phyloP scores from a whole-genome alignment of 1,284 basidiomycete genomes.

The Pseudozyma tsukubaensis region DNA sequence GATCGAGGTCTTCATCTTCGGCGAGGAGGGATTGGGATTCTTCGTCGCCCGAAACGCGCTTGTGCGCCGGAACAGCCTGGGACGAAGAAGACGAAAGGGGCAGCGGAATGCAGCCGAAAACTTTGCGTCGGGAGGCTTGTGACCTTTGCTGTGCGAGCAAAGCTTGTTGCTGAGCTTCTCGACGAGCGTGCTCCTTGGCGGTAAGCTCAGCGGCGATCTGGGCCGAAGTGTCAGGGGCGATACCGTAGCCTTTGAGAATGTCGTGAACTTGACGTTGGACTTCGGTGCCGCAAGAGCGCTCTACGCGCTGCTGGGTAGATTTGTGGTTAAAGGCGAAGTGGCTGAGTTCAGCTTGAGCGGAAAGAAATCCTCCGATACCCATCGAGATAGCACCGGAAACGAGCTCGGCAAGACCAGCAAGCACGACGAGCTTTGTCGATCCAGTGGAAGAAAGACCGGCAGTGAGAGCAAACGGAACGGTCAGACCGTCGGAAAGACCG shows the following conservation, averaged over 20 bases:
- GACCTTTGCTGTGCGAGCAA: constrained; percentile 4
- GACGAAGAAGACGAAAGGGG: constrained; percentile 23
- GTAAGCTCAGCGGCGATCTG: constrained; percentile 75
- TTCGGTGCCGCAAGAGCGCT: constrained; percentile 88
- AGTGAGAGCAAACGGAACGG: constrained; percentile 72
- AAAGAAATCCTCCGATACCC: constrained; percentile 97
- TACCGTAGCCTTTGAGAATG: constrained; percentile 86
- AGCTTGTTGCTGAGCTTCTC: constrained; percentile 8
- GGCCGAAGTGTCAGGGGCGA: constrained; percentile 83
- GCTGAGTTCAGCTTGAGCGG: constrained; percentile 93
- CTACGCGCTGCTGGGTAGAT: constrained; percentile 77
- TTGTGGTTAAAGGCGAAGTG: constrained; percentile 71
- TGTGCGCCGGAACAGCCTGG: constrained; percentile 3
- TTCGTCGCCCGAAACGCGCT: constrained; percentile 17
- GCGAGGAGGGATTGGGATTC: constrained; percentile 23
- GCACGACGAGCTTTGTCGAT: constrained; percentile 85
- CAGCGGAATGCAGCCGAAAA: constrained; percentile 42
- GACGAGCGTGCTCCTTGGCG: constrained; percentile 26
- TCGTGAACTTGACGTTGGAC: constrained; percentile 93
- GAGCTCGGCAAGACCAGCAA: constrained; percentile 86
- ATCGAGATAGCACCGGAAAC: constrained; percentile 76
- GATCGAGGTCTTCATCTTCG: constrained; percentile 26
- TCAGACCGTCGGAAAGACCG: constrained; percentile 94
- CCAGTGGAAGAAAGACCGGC: constrained; percentile 91
- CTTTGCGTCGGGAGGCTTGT: constrained; percentile 14